Conservation (phyloP, 768 basidiomycete genomes). For the Suillus plorans region DNA sequence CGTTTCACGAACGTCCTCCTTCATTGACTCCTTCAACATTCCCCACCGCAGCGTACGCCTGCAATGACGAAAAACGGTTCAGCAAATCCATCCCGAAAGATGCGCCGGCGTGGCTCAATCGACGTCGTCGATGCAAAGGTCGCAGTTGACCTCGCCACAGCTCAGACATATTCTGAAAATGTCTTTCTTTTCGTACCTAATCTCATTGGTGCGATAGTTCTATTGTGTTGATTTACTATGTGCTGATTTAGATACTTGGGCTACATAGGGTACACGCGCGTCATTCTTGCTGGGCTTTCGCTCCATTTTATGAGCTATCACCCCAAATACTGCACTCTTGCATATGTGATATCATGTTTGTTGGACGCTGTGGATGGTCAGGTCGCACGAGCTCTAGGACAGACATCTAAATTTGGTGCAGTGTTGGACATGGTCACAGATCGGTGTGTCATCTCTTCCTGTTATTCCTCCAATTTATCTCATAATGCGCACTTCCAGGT, state of each 20-base stretch:
- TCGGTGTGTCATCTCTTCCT: slow-evolving; percentile 52
- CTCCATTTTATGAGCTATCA: slow-evolving; percentile 94
- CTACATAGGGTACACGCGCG: slow-evolving; percentile 77
- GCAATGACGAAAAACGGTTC: slow-evolving; percentile 22
- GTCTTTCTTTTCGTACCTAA: slow-evolving; percentile 98
- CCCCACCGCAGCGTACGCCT: neutral
- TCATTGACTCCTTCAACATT: neutral
- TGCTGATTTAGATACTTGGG: neutral
- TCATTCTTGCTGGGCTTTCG: slow-evolving; percentile 86
- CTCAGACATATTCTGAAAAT: slow-evolving; percentile 88
- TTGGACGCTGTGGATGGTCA: slow-evolving; percentile 95
- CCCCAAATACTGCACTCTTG: slow-evolving; percentile 86
- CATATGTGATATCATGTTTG: slow-evolving; percentile 88
- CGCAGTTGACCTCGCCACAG: slow-evolving; percentile 84
- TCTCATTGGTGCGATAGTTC: slow-evolving; percentile 71
- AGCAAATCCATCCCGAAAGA: slow-evolving; percentile 26
- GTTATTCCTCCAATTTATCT: neutral
- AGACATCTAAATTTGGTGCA: slow-evolving; percentile 95
- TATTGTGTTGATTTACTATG: slow-evolving; percentile 6
- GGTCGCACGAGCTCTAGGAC: slow-evolving; percentile 83
- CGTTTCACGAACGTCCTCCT: neutral
- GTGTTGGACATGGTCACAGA: slow-evolving; percentile 99
- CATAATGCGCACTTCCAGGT: slow-evolving; percentile 48
- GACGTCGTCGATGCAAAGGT: slow-evolving; percentile 81
- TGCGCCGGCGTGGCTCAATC: slow-evolving; percentile 53